Percentiles rank a stretch among this genome's conserved stretches.
phyloP scores from a whole-genome alignment of 208 protist species.

The Trypanosomatidae sp. region DNA sequence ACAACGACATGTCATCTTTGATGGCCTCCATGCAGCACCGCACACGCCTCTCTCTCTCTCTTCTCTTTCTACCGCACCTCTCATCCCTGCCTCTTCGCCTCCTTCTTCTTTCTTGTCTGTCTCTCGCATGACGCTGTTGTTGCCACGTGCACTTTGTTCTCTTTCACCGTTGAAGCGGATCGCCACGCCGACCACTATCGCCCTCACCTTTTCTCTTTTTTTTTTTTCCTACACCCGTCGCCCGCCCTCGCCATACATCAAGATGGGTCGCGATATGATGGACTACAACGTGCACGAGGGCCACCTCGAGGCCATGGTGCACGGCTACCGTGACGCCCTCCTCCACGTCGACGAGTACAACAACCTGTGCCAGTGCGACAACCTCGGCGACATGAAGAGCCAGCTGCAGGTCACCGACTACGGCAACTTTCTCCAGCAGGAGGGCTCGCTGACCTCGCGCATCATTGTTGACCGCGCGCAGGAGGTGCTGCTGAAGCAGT shows the following conservation, averaged over 20 bases:
- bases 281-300: conserved; percentile 88
- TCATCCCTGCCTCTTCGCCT: too few relatives aligned
- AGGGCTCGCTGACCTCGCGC: conserved; percentile 88
- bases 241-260: too few relatives aligned
- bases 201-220: background rate
- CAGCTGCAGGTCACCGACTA: conserved; percentile 98
- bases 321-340: conserved; percentile 92
- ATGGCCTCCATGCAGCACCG: too few relatives aligned
- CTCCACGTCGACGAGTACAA: conserved; percentile 95
- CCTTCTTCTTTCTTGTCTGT: too few relatives aligned
- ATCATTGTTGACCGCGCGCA: conserved; percentile 93
- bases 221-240: background rate
- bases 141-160: too few relatives aligned
- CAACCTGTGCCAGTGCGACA: conserved; percentile 98
- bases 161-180: too few relatives aligned
- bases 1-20: too few relatives aligned
- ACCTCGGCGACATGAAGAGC: conserved; percentile 98
- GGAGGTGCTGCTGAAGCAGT: conserved; percentile 96
- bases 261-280: conserved; percentile 69
- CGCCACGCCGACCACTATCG: too few relatives aligned
- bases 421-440: conserved; percentile 97
- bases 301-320: conserved; percentile 89
- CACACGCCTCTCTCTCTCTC: too few relatives aligned
- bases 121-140: too few relatives aligned
- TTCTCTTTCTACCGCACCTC: too few relatives aligned